These are phyloP conservation scores for Echium plantagineum DNA, from an alignment of 257 asterid species.

Conservation along the genomic window DNA sequence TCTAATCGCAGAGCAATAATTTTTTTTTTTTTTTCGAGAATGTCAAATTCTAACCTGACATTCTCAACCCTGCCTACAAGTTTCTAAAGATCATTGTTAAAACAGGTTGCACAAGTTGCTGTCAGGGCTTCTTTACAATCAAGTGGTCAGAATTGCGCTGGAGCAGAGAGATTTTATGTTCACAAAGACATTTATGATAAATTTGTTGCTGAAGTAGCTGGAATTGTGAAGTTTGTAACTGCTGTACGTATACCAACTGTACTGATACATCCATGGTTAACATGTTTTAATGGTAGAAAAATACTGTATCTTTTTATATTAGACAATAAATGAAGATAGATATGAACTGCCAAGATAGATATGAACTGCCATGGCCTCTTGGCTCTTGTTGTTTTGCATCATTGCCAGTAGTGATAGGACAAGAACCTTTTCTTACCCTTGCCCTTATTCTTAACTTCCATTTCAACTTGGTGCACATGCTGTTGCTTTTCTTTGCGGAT, in stretches of 20 bases:
- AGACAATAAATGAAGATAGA: neutral
- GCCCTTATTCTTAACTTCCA: neutral
- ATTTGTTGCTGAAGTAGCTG: conserved; percentile 86
- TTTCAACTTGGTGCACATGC: neutral
- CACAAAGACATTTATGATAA: conserved; percentile 68
- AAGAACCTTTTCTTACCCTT: neutral
- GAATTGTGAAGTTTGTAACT: conserved; percentile 78
- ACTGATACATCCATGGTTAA: neutral
- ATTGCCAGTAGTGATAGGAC: neutral
- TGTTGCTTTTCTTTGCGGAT: neutral
- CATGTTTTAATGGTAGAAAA: neutral
- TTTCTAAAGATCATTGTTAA: conserved; percentile 10
- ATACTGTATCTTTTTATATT: neutral
- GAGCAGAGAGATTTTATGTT: conserved; percentile 96
- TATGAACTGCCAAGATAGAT: too few relatives aligned
- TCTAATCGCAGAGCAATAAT: conserved; percentile 5
- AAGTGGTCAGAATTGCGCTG: conserved; percentile 98
- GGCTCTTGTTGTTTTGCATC: neutral
- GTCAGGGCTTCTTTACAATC: conserved; percentile 93
- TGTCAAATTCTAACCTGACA: neutral
- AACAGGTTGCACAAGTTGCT: conserved; percentile 95
- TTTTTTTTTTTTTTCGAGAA: conserved; percentile 12
- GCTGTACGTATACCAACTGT: conserved; percentile 47
- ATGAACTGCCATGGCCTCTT: neutral
- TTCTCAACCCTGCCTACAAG: neutral